phyloP scores from a whole-genome alignment of 2,329 filamentous ascomycete genomes.

The Lachnellula arida region DNA sequence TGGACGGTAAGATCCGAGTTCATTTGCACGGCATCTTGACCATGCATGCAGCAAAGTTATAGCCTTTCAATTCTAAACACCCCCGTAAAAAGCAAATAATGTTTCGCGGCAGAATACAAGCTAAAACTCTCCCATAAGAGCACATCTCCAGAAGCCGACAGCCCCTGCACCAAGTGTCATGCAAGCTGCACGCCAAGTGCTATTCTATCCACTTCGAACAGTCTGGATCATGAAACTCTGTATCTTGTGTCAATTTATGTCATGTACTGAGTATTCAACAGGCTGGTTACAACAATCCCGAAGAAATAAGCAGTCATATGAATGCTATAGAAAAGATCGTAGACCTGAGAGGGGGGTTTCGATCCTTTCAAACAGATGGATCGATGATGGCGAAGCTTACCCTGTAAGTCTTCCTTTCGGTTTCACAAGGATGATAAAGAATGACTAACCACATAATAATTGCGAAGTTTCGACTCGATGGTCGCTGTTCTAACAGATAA shows the following conservation, averaged over 20 bases:
- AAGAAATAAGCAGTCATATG: slow-evolving; percentile 16
- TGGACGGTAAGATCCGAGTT: slow-evolving; percentile 12
- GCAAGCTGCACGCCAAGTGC: neutral
- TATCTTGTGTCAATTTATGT: neutral
- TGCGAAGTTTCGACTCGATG: slow-evolving; percentile 13
- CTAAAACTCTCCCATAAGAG: neutral
- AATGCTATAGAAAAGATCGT: slow-evolving; percentile 15
- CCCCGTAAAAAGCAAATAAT: neutral
- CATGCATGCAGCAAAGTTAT: neutral
- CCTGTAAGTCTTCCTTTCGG: slow-evolving; percentile 3
- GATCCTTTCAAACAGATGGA: slow-evolving; percentile 5
- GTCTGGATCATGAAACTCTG: neutral
- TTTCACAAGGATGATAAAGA: neutral
- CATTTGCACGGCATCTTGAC: neutral
- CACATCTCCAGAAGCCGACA: no score
- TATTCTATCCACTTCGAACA: neutral
- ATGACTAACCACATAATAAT: neutral
- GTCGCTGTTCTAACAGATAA: slow-evolving; percentile 14
- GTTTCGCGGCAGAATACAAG: neutral
- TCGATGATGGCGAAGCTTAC: slow-evolving; percentile 13
- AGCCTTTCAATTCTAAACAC: neutral
- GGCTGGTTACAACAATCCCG: slow-evolving; percentile 12
- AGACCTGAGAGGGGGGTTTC: slow-evolving; percentile 9
- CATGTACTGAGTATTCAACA: neutral
- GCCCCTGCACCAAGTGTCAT: neutral